Evolutionary conservation across 805 yeast species (phyloP).

Genomic region (Lachancea dasiensis): DNA sequence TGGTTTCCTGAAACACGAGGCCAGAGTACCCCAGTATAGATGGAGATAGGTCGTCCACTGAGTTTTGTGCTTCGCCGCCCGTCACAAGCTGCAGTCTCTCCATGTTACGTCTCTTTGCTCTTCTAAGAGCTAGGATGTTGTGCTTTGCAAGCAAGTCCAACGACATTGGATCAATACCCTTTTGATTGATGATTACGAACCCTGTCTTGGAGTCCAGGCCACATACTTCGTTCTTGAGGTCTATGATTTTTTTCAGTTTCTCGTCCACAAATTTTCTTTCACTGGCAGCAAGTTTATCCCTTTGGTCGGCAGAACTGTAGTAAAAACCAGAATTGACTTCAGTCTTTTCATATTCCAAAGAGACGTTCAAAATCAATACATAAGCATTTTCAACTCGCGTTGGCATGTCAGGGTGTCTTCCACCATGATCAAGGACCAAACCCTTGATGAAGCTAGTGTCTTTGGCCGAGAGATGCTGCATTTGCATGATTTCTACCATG

Average conservation of each 20-base stretch:
- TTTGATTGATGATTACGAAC: slow-evolving; percentile 93
- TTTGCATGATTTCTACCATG: slow-evolving; percentile 97
- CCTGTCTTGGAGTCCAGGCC: slow-evolving; percentile 64
- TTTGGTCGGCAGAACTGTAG: slow-evolving; percentile 91
- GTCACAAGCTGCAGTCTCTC: slow-evolving; percentile 93
- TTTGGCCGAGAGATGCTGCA: slow-evolving; percentile 86
- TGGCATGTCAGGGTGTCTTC: slow-evolving; percentile 99
- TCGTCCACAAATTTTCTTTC: slow-evolving; percentile 94
- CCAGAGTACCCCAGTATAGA: slow-evolving; percentile 84
- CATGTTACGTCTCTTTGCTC: slow-evolving; percentile 99
- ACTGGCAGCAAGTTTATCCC: slow-evolving; percentile 88
- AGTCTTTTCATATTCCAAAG: slow-evolving; percentile 93
- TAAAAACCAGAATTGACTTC: slow-evolving; percentile 95
- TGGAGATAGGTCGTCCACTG: slow-evolving; percentile 87
- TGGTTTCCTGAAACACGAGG: slow-evolving; percentile 79
- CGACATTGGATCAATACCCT: slow-evolving; percentile 98
- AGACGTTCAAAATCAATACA: slow-evolving; percentile 84
- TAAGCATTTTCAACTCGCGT: slow-evolving; percentile 74
- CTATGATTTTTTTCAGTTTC: slow-evolving; percentile 84
- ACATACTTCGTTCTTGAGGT: slow-evolving; percentile 88
- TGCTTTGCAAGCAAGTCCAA: slow-evolving; percentile 89
- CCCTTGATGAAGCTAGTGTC: slow-evolving; percentile 84
- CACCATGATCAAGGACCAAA: slow-evolving; percentile 94
- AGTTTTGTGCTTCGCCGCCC: slow-evolving; percentile 97
- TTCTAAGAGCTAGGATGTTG: slow-evolving; percentile 87